A percentile compares a stretch with the other conserved stretches of the same genome.
Conservation (phyloP, 306 rosid genomes). For the Mucuna pruriens region DNA sequence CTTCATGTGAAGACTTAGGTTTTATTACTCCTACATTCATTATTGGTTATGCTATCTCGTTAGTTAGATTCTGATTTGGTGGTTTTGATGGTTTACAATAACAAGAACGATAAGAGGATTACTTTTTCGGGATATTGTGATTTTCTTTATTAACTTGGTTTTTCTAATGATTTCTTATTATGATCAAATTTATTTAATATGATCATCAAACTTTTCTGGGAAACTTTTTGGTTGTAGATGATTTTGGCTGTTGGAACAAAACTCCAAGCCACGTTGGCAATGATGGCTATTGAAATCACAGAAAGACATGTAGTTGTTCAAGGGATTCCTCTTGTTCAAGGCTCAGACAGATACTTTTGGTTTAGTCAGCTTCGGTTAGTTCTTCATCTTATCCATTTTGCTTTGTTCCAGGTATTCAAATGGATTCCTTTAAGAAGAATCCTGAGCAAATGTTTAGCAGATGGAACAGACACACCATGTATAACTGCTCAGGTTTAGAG, state of each 20-base stretch:
- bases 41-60: no score
- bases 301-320: constrained; percentile 94
- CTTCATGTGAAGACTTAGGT: no score
- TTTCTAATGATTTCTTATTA: no score
- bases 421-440: constrained; percentile 17
- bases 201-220: no score
- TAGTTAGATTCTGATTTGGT: no score
- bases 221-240: constrained; percentile 69
- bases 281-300: constrained; percentile 88
- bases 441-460: not conserved
- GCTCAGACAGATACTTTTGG: constrained; percentile 92
- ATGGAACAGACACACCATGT: not conserved
- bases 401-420: constrained; percentile 87
- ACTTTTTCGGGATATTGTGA: no score
- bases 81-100: no score
- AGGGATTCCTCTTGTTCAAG: constrained; percentile 97
- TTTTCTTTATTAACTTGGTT: no score
- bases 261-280: constrained; percentile 84
- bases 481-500: not conserved
- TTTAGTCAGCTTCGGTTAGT: constrained; percentile 81
- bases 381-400: constrained; percentile 94
- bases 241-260: constrained; percentile 86
- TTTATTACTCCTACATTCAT: no score
- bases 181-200: no score
- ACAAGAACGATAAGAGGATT: no score